Percentiles rank a stretch among this genome's conserved stretches.
Conservation (phyloP, 208 protist species). For the Leptomonas pyrrhocoris region DNA sequence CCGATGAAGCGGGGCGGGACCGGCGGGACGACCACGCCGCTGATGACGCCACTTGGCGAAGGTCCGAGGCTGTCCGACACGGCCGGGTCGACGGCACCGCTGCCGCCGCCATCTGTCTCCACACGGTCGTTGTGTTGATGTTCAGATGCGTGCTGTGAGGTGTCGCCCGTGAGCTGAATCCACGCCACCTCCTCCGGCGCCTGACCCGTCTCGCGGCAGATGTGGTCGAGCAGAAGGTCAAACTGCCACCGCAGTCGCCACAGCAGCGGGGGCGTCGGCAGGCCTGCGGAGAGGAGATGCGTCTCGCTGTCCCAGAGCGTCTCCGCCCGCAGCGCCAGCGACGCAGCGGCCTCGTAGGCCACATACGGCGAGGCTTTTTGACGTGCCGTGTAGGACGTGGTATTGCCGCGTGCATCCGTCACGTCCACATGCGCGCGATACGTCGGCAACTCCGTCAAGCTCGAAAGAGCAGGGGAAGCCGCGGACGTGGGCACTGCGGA, state of each 20-base stretch:
- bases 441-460: constrained; percentile 23
- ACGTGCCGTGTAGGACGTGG: constrained; percentile 25
- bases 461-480: background rate
- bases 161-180: constrained; percentile 18
- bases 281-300: constrained; percentile 28
- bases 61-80: constrained; percentile 7
- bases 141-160: no score
- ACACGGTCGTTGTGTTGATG: no score
- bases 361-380: constrained; percentile 57
- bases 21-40: background rate
- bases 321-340: constrained; percentile 49
- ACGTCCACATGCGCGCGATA: constrained; percentile 24
- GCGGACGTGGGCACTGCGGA: background rate
- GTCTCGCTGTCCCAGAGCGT: constrained; percentile 30
- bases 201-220: constrained; percentile 39
- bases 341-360: constrained; percentile 61
- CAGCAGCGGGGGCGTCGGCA: constrained; percentile 59
- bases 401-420: constrained; percentile 25
- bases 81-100: background rate
- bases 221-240: constrained; percentile 55
- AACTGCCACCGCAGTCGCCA: constrained; percentile 85
- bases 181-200: constrained; percentile 30
- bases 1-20: constrained; percentile 53
- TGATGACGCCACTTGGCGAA: background rate
- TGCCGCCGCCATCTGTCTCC: background rate